A percentile compares a stretch with the other conserved stretches of the same genome.
These are phyloP conservation scores for Agarophyton chilense DNA, from an alignment of 23 red algal genomes.

Conservation along the genomic window DNA sequence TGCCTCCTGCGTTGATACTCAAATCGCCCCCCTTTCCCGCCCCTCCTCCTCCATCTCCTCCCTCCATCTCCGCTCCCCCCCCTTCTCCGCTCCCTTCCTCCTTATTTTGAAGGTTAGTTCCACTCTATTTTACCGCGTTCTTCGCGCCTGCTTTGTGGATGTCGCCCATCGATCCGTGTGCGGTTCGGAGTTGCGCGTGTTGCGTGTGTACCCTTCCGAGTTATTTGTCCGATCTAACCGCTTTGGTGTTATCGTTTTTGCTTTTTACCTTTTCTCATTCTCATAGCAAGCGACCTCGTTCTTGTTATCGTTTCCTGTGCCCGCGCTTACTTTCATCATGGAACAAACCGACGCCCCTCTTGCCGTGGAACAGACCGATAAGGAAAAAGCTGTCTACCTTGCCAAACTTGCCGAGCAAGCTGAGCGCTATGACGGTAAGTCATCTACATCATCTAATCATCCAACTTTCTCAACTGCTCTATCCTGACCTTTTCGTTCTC, in stretches of 20 bases:
- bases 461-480: conserved; percentile 89
- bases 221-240: not conserved
- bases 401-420: conserved; percentile 99
- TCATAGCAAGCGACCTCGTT: not conserved
- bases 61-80: too few species aligned
- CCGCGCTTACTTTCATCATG: not conserved
- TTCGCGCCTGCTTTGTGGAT: not conserved
- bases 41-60: not conserved
- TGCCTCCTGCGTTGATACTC: not conserved
- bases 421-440: conserved; percentile 98
- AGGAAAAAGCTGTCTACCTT: conserved; percentile 92
- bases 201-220: not conserved
- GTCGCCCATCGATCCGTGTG: not conserved
- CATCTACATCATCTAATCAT: too few species aligned
- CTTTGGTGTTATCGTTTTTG: not conserved
- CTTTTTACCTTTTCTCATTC: not conserved
- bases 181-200: not conserved
- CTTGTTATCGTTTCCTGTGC: not conserved
- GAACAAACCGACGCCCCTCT: not conserved
- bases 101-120: conserved; percentile 1
- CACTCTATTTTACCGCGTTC: not conserved
- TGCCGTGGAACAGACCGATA: conserved; percentile 73
- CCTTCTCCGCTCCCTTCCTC: not conserved
- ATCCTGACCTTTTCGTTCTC: not conserved
- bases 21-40: not conserved